A percentile compares a stretch with the other conserved stretches of the same genome.
Evolutionary conservation across 352 stramenopile species (phyloP).

Genomic region (Globisporangium solare): DNA sequence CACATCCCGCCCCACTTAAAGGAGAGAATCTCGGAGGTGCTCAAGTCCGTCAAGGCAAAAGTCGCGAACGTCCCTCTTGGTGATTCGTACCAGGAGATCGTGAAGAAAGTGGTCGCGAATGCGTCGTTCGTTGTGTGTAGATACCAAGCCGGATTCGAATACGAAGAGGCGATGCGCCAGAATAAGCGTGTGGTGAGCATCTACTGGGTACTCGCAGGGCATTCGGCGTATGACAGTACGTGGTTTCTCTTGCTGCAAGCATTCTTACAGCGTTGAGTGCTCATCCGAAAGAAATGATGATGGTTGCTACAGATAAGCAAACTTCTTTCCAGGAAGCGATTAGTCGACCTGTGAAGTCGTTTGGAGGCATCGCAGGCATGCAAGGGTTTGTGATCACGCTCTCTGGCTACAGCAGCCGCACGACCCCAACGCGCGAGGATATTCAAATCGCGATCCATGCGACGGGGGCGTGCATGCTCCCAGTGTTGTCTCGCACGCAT

Average conservation of each 20-base stretch:
- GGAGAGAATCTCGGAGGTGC: slow-evolving; percentile 55
- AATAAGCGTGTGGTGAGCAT: slow-evolving; percentile 74
- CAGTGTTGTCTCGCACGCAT: slow-evolving; percentile 74
- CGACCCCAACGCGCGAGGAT: slow-evolving; percentile 70
- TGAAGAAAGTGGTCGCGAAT: slow-evolving; percentile 72
- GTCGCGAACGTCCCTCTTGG: slow-evolving; percentile 73
- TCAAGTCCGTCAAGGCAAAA: slow-evolving; percentile 70
- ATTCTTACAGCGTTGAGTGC: neutral
- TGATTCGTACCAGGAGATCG: slow-evolving; percentile 70
- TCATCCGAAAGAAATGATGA: neutral
- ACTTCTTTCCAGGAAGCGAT: slow-evolving; percentile 42
- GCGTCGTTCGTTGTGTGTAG: slow-evolving; percentile 79
- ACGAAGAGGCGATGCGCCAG: slow-evolving; percentile 66
- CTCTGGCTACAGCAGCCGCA: slow-evolving; percentile 76
- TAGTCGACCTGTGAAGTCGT: slow-evolving; percentile 50
- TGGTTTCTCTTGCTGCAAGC: neutral
- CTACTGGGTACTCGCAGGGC: slow-evolving; percentile 70
- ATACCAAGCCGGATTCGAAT: slow-evolving; percentile 78
- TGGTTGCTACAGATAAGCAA: slow-evolving; percentile 12
- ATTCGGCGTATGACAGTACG: slow-evolving; percentile 19
- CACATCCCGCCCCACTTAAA: slow-evolving; percentile 66
- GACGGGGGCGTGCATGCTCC: slow-evolving; percentile 79
- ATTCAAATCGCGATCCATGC: slow-evolving; percentile 81
- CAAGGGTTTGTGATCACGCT: slow-evolving; percentile 78
- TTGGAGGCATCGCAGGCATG: slow-evolving; percentile 74